Evolutionary conservation across 371 early-diverging fungal genomes (phyloP).

Genomic region (Fennellomyces sp.): DNA sequence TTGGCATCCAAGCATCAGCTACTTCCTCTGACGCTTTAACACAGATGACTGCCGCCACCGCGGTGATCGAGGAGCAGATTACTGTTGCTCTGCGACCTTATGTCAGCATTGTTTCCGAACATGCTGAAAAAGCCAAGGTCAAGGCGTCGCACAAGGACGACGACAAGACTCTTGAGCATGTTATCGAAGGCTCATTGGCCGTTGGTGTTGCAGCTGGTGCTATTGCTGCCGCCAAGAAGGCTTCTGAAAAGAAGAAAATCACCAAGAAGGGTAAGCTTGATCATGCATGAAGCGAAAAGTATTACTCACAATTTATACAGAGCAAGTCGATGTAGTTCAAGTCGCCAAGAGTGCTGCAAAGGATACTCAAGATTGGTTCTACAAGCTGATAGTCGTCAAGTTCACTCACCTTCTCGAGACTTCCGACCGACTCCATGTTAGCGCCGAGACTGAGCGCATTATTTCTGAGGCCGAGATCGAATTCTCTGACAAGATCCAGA

Average conservation of each 20-base stretch:
- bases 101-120: not conserved
- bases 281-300: not conserved
- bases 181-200: constrained; percentile 10
- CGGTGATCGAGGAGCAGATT: not conserved
- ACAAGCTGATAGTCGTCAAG: constrained; percentile 4
- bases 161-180: constrained; percentile 1
- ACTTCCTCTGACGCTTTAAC: not conserved
- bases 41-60: not conserved
- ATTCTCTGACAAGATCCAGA: constrained; percentile 11
- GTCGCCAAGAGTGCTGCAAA: constrained; percentile 8
- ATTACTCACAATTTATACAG: not conserved
- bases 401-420: constrained; percentile 17
- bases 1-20: constrained; percentile 7
- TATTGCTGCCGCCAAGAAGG: constrained; percentile 4
- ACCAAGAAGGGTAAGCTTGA: not conserved
- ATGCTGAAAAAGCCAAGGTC: not conserved
- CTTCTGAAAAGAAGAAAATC: constrained; percentile 3
- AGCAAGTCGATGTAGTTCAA: not conserved
- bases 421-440: constrained; percentile 22
- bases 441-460: constrained; percentile 17
- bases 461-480: constrained; percentile 33
- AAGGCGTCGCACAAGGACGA: not conserved
- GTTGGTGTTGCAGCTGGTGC: constrained; percentile 8
- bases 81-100: not conserved
- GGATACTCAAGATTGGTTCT: constrained; percentile 8